These are phyloP conservation scores for Debaryomyces prosopidis DNA, from an alignment of 805 yeast species.

Conservation along the genomic window DNA sequence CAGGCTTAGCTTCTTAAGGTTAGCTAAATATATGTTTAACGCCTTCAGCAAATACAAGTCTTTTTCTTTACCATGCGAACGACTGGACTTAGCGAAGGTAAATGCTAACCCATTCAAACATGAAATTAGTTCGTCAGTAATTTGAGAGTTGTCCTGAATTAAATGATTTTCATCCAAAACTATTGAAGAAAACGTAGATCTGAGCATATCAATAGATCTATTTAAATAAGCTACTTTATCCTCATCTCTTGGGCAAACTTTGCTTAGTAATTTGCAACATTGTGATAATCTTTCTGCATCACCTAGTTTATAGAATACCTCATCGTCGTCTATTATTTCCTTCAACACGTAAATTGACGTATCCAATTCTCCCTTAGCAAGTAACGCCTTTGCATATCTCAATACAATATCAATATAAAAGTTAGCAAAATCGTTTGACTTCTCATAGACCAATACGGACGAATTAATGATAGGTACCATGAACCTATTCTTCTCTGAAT, in stretches of 20 bases:
- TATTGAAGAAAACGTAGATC: conserved; percentile 26
- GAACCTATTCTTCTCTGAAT: conserved; percentile 22
- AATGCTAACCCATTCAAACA: conserved; percentile 37
- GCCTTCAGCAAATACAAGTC: conserved; percentile 21
- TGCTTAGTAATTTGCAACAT: conserved; percentile 37
- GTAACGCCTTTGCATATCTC: conserved; percentile 39
- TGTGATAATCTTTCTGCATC: conserved; percentile 42
- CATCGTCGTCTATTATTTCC: conserved; percentile 35
- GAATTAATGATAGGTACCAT: conserved; percentile 36
- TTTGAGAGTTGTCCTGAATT: conserved; percentile 23
- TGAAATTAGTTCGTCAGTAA: conserved; percentile 38
- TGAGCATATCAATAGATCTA: conserved; percentile 34
- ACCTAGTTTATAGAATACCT: conserved; percentile 36
- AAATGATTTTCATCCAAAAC: conserved; percentile 23
- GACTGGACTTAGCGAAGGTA: conserved; percentile 21
- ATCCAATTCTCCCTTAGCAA: conserved; percentile 41
- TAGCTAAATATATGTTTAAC: conserved; percentile 38
- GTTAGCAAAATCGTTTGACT: conserved; percentile 35
- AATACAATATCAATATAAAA: conserved; percentile 44
- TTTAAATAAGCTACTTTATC: conserved; percentile 27
- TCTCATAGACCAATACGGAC: conserved; percentile 25
- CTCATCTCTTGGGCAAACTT: conserved; percentile 17
- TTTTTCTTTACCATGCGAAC: conserved; percentile 7
- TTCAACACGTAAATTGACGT: conserved; percentile 27
- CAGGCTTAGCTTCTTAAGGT: conserved; percentile 24